phyloP scores from a whole-genome alignment of 805 yeast genomes.

The Yamadazyma insecticola region DNA sequence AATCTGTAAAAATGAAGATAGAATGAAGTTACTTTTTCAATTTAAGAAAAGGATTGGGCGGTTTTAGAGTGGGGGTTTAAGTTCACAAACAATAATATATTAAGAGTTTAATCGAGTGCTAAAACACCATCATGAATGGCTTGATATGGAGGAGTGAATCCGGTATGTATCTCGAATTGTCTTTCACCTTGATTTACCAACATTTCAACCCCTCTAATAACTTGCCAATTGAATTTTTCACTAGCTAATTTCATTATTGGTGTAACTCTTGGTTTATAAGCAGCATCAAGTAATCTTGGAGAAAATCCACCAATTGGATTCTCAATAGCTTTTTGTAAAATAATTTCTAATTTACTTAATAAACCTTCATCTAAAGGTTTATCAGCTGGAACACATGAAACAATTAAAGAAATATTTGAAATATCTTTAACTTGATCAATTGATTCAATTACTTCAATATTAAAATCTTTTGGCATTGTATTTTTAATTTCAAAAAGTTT shows the following conservation, averaged over 20 bases:
- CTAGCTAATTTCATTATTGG: conserved; percentile 79
- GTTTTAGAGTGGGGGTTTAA: no score
- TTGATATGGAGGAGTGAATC: conserved; percentile 57
- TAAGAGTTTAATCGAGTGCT: conserved; percentile 5
- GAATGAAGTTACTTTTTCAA: no score
- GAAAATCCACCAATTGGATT: conserved; percentile 30
- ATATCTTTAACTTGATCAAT: conserved; percentile 40
- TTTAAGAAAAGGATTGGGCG: no score
- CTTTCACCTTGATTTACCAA: conserved; percentile 88
- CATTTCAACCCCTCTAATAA: conserved; percentile 89
- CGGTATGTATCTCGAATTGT: conserved; percentile 79
- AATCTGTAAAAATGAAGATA: no score
- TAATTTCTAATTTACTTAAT: conserved; percentile 42
- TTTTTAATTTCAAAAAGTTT: conserved; percentile 57
- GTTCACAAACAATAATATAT: no score
- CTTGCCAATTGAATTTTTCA: conserved; percentile 63
- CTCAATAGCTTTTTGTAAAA: conserved; percentile 39
- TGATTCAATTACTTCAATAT: conserved; percentile 53
- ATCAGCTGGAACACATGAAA: conserved; percentile 84
- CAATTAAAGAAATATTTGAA: conserved; percentile 54
- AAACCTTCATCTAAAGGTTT: conserved; percentile 56
- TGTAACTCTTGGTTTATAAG: conserved; percentile 86
- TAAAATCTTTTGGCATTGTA: conserved; percentile 56
- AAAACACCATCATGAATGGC: conserved; percentile 59
- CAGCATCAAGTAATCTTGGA: conserved; percentile 79